phyloP scores from a whole-genome alignment of 2,329 filamentous ascomycete species.

The Arthrobotrys sphaeroides region DNA sequence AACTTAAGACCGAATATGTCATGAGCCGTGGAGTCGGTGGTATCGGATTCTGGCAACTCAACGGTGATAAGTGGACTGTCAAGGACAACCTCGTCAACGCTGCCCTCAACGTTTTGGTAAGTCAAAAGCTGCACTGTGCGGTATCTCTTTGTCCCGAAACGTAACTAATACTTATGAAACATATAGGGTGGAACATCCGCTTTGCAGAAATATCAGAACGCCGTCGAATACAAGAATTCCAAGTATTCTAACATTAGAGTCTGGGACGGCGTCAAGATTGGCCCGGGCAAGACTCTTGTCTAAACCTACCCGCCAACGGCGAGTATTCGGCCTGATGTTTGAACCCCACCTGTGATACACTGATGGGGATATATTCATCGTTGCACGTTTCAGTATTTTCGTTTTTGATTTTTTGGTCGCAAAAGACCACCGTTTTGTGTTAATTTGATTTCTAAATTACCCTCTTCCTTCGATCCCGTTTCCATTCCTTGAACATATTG shows the following conservation, averaged over 20 bases:
- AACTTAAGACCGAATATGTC: conserved; percentile 77
- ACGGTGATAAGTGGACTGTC: conserved; percentile 71
- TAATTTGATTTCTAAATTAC: background rate
- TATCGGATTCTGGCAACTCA: conserved; percentile 98
- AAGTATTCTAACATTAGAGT: conserved; percentile 22
- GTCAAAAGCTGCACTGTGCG: too few species aligned
- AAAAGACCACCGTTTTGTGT: too few species aligned
- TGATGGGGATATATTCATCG: too few species aligned
- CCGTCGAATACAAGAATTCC: conserved; percentile 2
- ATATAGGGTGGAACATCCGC: conserved; percentile 5
- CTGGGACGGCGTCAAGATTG: conserved; percentile 1
- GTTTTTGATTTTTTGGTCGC: too few species aligned
- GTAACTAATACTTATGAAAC: background rate
- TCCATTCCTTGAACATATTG: background rate
- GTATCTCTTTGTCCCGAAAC: too few species aligned
- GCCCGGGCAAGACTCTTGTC: background rate
- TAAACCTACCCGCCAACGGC: background rate
- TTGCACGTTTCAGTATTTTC: too few species aligned
- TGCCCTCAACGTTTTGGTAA: conserved; percentile 21
- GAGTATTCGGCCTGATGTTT: background rate
- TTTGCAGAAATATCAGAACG: conserved; percentile 1
- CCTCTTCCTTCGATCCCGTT: background rate
- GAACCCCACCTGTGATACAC: background rate
- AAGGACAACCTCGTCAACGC: conserved; percentile 8
- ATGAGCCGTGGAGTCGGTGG: conserved; percentile 75